Evolutionary conservation across 495 filamentous ascomycete genomes (phyloP), one percentile per base, ranked within the genome.

Genomic region (Pseudoneurospora amorphoporcata): DNA sequence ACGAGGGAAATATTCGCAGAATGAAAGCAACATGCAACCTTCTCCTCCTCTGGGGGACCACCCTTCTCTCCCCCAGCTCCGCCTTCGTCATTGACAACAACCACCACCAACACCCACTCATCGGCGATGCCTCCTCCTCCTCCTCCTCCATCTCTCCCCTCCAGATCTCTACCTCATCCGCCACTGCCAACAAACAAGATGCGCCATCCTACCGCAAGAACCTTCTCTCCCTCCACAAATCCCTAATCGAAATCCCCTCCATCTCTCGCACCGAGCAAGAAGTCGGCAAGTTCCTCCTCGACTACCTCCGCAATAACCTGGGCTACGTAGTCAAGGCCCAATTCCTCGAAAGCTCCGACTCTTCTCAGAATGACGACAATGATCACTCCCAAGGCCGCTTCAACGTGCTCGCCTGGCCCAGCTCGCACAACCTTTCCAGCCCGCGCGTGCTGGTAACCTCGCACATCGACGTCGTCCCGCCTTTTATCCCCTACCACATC

Each of bases 371-470:
- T 32, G 53, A 40, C 58, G 42, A 10, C 35, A 81, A 78, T 76
- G 79, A 53, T 68, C 80, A 53, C 70, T 84, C 77, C 78, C 89
- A 89, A 78, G 69, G 76, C 1, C 81, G 83, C 12, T 85, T 77
- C 79, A 98, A 98, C 77, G 84, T 98, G 72, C 86, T 94, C 47
- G 95, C 95, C 29, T 94, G 92, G 82, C 85, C 88, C 0, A 85
- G 39, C 58, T 16, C 65, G 65, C 40, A 38, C 72, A 39, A 72
- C 65, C 14, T 35, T 39, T 84, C 84, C 32, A 73, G 73, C 3
- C 92, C 92, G 0, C 84, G 86, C 47, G 85, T 92, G 5, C 87
- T 98, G 29, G 82, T 97, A 4, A 88, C 91, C 17, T 91, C 88
- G 71, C 94, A 97, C 77, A 88, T 90, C 72, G 90, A 92, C 75